Evolutionary conservation across 2,329 filamentous ascomycete species (phyloP).

Genomic region (Cercospora sp.): DNA sequence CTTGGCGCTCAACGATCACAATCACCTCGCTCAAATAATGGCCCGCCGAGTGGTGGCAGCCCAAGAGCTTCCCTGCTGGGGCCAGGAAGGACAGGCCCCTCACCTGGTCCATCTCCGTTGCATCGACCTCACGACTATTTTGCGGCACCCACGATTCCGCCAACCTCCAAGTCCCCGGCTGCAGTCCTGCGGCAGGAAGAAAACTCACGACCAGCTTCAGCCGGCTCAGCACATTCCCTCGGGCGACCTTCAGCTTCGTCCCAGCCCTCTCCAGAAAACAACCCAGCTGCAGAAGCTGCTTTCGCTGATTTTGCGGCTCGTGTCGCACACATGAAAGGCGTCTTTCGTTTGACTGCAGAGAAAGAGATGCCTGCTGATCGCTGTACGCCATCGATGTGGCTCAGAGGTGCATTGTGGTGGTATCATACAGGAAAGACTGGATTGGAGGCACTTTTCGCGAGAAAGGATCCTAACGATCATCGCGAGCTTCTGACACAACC

Average conservation of each 20-base stretch:
- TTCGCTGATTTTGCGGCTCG: slow-evolving; percentile 68
- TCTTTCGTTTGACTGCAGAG: slow-evolving; percentile 78
- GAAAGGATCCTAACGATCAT: slow-evolving; percentile 49
- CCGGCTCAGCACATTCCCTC: slow-evolving; percentile 24
- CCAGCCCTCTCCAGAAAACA: slow-evolving; percentile 26
- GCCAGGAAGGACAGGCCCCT: slow-evolving; percentile 13
- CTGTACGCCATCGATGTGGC: slow-evolving; percentile 59
- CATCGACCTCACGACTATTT: slow-evolving; percentile 28
- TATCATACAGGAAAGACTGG: slow-evolving; percentile 77
- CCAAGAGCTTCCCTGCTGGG: slow-evolving; percentile 22
- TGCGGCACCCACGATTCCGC: slow-evolving; percentile 14
- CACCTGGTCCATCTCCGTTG: slow-evolving; percentile 23
- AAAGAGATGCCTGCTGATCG: slow-evolving; percentile 65
- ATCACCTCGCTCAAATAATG: slow-evolving; percentile 19
- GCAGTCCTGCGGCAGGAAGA: slow-evolving; percentile 28
- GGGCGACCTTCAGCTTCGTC: slow-evolving; percentile 30
- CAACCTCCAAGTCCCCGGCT: slow-evolving; percentile 22
- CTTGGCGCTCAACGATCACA: slow-evolving; percentile 8
- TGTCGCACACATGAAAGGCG: slow-evolving; percentile 69
- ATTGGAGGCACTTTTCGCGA: slow-evolving; percentile 67
- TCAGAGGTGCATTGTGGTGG: slow-evolving; percentile 81
- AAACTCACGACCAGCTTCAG: slow-evolving; percentile 24
- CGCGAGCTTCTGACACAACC: slow-evolving; percentile 66
- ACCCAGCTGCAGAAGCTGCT: slow-evolving; percentile 62
- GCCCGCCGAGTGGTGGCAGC: slow-evolving; percentile 17